Conservation (phyloP, 352 stramenopile species). For the Phytophthora fragariae region DNA sequence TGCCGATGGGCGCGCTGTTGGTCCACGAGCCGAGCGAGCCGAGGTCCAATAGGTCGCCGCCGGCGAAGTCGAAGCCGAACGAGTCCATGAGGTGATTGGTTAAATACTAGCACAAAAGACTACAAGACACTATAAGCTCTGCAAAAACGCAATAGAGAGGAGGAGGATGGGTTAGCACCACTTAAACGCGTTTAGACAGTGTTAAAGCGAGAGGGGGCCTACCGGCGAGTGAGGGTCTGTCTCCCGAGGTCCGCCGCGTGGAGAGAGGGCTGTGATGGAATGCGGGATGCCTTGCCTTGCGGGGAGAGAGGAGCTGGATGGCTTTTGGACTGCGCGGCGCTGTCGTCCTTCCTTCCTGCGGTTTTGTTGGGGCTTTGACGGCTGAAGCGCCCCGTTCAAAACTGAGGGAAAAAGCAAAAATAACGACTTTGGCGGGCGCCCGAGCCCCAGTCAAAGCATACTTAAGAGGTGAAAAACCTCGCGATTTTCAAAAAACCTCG, state of each 20-base stretch:
- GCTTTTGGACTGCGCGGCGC: neutral
- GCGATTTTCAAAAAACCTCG: conserved; percentile 36
- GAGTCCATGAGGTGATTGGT: conserved; percentile 67
- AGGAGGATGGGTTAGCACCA: no score
- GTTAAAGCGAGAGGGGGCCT: neutral
- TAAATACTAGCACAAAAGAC: conserved; percentile 52
- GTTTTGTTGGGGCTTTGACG: conserved; percentile 31
- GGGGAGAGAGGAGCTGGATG: neutral
- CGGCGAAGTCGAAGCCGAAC: conserved; percentile 85
- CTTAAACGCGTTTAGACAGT: no score
- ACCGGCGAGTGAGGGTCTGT: conserved; percentile 17
- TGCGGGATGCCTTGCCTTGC: no score
- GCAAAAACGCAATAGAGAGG: no score
- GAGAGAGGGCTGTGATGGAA: conserved; percentile 4
- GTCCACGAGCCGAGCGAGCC: conserved; percentile 77
- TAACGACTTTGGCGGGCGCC: conserved; percentile 37
- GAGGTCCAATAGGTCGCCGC: conserved; percentile 78
- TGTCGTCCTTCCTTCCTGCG: conserved; percentile 26
- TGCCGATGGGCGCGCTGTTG: conserved; percentile 70
- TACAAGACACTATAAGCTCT: conserved; percentile 30
- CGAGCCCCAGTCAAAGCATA: conserved; percentile 33
- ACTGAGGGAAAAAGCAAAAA: conserved; percentile 55
- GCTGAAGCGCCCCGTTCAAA: conserved; percentile 44
- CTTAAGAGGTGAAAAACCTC: conserved; percentile 37
- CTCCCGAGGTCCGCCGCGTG: neutral